phyloP scores from a whole-genome alignment of 2,329 filamentous ascomycete genomes.

The Colletotrichum siamense region DNA sequence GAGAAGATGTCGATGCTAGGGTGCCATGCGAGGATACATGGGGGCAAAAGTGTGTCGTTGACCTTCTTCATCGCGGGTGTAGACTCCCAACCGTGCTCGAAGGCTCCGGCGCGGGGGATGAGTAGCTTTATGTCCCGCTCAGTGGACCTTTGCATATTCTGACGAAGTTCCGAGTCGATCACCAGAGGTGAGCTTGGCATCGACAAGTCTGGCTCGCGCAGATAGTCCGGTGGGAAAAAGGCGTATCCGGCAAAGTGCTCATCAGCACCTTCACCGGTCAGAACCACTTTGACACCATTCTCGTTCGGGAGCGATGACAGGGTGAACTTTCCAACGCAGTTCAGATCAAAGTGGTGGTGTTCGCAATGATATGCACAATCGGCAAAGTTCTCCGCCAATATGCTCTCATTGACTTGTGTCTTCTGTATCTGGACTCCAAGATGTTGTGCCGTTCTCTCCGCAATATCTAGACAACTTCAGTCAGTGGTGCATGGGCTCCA shows the following conservation, averaged over 20 bases:
- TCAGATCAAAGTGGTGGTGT: conserved; percentile 49
- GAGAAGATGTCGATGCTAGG: not conserved
- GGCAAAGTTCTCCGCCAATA: conserved; percentile 31
- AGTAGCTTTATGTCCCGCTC: not conserved
- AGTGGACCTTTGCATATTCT: not conserved
- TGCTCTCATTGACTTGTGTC: conserved; percentile 28
- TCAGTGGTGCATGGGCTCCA: accelerated
- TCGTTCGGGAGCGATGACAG: conserved; percentile 49
- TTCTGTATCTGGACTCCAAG: conserved; percentile 33
- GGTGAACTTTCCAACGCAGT: conserved; percentile 55
- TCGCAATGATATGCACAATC: conserved; percentile 35
- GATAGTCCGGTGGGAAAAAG: conserved; percentile 48
- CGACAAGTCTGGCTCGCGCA: conserved; percentile 52
- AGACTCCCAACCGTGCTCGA: conserved; percentile 4
- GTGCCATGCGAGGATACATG: not conserved
- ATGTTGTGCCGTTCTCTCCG: conserved; percentile 26
- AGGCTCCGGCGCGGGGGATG: not conserved
- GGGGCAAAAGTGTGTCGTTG: not conserved
- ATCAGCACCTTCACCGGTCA: conserved; percentile 58
- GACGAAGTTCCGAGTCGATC: not conserved
- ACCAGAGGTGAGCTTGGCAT: conserved; percentile 28
- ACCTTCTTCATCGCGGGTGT: not conserved
- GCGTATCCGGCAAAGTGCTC: conserved; percentile 61
- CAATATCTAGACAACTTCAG: not conserved
- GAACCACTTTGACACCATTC: conserved; percentile 56